phyloP scores from a whole-genome alignment of 352 stramenopile species.

The Pythium phragmiticola region DNA sequence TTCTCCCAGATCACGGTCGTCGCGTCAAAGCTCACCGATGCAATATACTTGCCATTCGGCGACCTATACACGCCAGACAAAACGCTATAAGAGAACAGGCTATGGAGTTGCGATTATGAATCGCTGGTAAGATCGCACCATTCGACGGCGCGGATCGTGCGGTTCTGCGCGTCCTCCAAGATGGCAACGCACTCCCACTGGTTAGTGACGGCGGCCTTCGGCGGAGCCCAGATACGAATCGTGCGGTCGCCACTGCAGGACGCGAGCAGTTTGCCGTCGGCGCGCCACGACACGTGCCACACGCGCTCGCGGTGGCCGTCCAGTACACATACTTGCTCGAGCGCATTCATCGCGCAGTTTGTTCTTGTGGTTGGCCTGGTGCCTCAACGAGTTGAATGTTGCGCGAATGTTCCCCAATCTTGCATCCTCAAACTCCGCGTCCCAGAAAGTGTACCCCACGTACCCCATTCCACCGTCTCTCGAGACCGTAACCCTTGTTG shows the following conservation, averaged over 20 bases:
- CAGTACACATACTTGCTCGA: conserved; percentile 60
- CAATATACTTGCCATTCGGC: conserved; percentile 82
- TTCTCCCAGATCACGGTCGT: conserved; percentile 95
- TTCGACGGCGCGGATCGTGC: conserved; percentile 94
- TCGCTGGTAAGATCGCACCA: conserved; percentile 59
- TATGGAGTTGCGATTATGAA: neutral
- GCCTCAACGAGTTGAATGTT: neutral
- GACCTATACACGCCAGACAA: conserved; percentile 39
- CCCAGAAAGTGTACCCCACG: neutral
- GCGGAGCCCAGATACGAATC: conserved; percentile 78
- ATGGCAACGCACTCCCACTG: conserved; percentile 90
- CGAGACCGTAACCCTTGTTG: neutral
- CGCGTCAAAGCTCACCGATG: conserved; percentile 96
- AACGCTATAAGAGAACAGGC: neutral
- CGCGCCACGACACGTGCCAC: conserved; percentile 92
- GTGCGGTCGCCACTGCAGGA: conserved; percentile 90
- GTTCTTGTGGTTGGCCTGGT: neutral
- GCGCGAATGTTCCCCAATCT: conserved; percentile 9
- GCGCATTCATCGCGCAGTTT: conserved; percentile 10
- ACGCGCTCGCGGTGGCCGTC: conserved; percentile 87
- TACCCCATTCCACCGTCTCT: no score
- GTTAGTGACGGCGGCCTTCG: conserved; percentile 16
- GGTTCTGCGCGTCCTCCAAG: conserved; percentile 92
- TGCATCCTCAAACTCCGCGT: conserved; percentile 9
- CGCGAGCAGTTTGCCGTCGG: conserved; percentile 83